Evolutionary conservation across 2,329 filamentous ascomycete genomes (phyloP), one percentile per base, ranked within the genome.

Genomic region (Clathrospora elynae): DNA sequence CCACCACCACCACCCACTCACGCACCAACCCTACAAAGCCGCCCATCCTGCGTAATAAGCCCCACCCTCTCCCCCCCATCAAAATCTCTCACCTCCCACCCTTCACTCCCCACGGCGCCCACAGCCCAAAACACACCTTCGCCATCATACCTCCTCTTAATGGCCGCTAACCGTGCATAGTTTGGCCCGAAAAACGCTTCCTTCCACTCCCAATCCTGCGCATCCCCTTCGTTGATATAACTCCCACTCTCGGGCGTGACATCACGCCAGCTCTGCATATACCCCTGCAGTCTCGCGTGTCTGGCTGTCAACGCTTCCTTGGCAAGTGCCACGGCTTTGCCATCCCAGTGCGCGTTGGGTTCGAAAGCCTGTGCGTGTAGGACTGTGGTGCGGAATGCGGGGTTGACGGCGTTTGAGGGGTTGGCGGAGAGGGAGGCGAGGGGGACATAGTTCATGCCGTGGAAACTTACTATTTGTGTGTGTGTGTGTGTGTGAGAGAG

Each of bases 181-280:
- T 64, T 57, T 2, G 9, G 20, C 18, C 64, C 62, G 29, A 46
- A 67, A 29, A 62, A 64, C 3, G 45, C 51, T 1, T 49, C 19
- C 37, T 59, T 56, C 52, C 53, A 66, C 17, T 43, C 41, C 45
- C 49, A 47, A 31, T 61, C 59, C 51, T 61, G 59, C 43, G 55
- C 56, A 50, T 64, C 60, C 8, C 59, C 61, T 17, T 65, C 63
- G 35, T 64, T 64, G 24, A 61, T 50, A 49, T 64, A 64, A 36
- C 48, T 51, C 26, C 61, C 59, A 22, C 46, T 40, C 5, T 49
- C 53, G 0, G 50, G 51, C 2, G 56, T 55, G 6, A 61, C 45
- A 43, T 61, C 57, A 3, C 59, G 29, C 58, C 58, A 65, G 7
- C 5, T 29, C 47, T 61, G 52, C 51, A 62, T 58, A 28, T 52